Evolutionary conservation across 2,329 filamentous ascomycete genomes (phyloP), one percentile per base, ranked within the genome.

Genomic region (Hirsutella thompsonii): DNA sequence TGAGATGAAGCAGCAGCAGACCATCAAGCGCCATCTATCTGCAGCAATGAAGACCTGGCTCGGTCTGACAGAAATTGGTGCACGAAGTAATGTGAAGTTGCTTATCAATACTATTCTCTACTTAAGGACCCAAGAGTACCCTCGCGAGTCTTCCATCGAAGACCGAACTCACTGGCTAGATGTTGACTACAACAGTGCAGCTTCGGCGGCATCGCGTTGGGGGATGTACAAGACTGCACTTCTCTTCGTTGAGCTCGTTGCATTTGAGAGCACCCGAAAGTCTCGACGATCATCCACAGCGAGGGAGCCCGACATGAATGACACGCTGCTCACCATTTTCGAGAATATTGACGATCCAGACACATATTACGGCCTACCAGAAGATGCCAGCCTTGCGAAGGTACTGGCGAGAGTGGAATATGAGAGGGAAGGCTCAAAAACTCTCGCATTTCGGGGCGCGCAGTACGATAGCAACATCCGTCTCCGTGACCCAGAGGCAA

Each of bases 281-380:
- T 81, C 82, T 35, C 72, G 84, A 44, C 75, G 84, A 38, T 82
- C 83, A 8, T 87, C 81, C 2, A 62, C 67, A 3, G 54, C 68
- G 37, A 68, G 65, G 48, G 63, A 72, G 48, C 55, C 67, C 37
- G 64, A 79, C 20, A 74, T 84, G 6, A 70, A 74, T 3, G 76
- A 84, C 23, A 69, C 93, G 1, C 67, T 96, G 11, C 70, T 94
- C 36, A 68, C 74, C 1, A 89, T 98, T 3, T 98, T 92, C 57
- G 83, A 86, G 55, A 90, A 86, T 45, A 83, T 98, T 37, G 89
- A 95, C 54, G 93, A 99, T 53, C 90, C 89, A 2, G 92, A 99
- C 58, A 82, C 88, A 1, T 98, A 94, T 58, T 98, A 98, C 55
- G 93, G 92, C 4, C 72, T 95, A 8, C 76, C 85, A 34, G 83